A percentile compares a stretch with the other conserved stretches of the same genome.
Conservation (phyloP, 108 stramenopile species). For the Cyclotella sp. region DNA sequence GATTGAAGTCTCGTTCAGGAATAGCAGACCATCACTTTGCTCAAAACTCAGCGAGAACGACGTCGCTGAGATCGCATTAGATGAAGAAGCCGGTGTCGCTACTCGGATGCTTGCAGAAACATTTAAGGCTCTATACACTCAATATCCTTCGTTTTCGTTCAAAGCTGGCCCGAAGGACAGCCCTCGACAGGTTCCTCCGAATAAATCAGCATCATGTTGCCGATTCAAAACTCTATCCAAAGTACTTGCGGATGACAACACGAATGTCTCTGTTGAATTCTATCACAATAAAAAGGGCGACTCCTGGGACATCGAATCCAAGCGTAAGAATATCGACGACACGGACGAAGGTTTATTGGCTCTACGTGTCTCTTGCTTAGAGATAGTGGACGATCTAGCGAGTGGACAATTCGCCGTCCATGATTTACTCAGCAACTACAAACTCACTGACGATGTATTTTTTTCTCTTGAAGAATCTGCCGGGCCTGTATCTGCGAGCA, state of each 20-base stretch:
- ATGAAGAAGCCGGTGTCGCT: not conserved
- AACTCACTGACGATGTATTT: slow-evolving; percentile 8
- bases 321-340: not conserved
- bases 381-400: slow-evolving; percentile 28
- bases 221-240: not conserved
- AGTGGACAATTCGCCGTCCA: slow-evolving; percentile 11
- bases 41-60: slow-evolving; percentile 8
- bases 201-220: not conserved
- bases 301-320: too few species aligned
- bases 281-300: not conserved
- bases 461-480: not conserved
- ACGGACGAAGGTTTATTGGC: not conserved
- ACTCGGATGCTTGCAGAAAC: slow-evolving; percentile 7
- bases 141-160: not conserved
- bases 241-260: not conserved
- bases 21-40: not conserved
- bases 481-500: not conserved
- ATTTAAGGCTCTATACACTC: not conserved
- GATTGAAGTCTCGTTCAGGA: slow-evolving; percentile 9
- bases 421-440: slow-evolving; percentile 4
- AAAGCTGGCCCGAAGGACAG: not conserved
- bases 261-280: slow-evolving; percentile 15
- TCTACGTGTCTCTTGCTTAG: slow-evolving; percentile 19
- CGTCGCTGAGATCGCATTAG: not conserved
- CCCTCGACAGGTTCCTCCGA: not conserved